Conservation (phyloP, 352 stramenopile genomes). For the Pythium periplocum region DNA sequence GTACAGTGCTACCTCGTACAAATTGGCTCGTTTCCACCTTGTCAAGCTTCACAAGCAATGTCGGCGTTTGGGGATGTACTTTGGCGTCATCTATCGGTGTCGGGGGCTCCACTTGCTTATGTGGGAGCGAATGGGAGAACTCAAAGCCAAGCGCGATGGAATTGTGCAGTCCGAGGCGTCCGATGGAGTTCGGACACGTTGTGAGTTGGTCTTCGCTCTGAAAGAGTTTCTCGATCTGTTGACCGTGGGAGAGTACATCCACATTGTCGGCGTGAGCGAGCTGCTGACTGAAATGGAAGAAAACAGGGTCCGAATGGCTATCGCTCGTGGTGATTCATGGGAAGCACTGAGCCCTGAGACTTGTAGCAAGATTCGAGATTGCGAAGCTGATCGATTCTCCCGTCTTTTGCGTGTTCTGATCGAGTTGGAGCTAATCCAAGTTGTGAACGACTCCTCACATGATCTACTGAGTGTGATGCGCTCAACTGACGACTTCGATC, state of each 20-base stretch:
- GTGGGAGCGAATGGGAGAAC: conserved; percentile 35
- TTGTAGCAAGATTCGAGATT: conserved; percentile 52
- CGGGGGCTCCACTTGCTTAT: conserved; percentile 59
- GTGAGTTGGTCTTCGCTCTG: conserved; percentile 34
- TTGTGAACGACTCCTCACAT: conserved; percentile 47
- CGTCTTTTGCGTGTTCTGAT: conserved; percentile 66
- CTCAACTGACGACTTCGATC: conserved; percentile 59
- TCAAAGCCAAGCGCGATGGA: conserved; percentile 9
- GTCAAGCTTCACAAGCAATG: conserved; percentile 63
- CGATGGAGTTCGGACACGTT: too few relatives aligned
- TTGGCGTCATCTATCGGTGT: conserved; percentile 67
- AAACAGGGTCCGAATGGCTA: conserved; percentile 37
- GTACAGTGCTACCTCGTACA: conserved; percentile 61
- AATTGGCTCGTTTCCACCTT: conserved; percentile 48
- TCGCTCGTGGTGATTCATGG: conserved; percentile 44
- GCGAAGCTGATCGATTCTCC: conserved; percentile 67
- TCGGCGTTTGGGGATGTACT: conserved; percentile 65
- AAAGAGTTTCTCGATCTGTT: conserved; percentile 68
- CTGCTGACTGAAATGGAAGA: conserved; percentile 62
- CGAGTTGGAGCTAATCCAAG: conserved; percentile 55
- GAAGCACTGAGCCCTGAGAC: conserved; percentile 29
- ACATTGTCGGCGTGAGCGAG: conserved; percentile 63
- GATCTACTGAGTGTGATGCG: conserved; percentile 52
- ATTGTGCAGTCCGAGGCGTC: too few relatives aligned
- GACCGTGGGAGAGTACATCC: conserved; percentile 63